Evolutionary conservation across 805 yeast species (phyloP), one percentile per base, ranked within the genome.

Genomic region (Yarrowia sp.): DNA sequence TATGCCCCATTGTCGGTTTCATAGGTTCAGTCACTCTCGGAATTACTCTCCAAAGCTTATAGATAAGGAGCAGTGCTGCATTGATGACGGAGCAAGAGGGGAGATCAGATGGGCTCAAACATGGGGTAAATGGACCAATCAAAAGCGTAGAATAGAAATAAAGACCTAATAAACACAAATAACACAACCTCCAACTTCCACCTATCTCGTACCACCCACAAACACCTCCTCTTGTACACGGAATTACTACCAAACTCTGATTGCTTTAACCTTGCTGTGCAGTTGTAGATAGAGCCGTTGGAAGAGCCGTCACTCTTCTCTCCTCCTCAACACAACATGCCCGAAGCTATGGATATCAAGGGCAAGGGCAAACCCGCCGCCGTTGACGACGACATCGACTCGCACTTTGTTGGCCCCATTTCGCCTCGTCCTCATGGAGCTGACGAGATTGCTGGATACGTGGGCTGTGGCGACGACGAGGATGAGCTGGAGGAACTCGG

Each of bases 381-480:
- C 10, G n/a, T 48, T 43, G 58, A 61, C 8, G 45, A 58, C 38
- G 65, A 35, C 31, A 32, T 38, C 8, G 66, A 61, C 18, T 50
- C 60, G 17, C 48, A 57, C 50, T 57, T 60, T 61, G 53, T 45
- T 10, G 61, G 53, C 15, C 47, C 60, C 6, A 35, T 39, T 35
- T 38, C 45, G 10, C 42, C 51, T 11, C 32, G 50, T 13, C 55
- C 60, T 2, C 44, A 45, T 13, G 61, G 35, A 10, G 50, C 42
- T 18, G 60, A 60, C 50, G 61, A 45, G n/a, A 45, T 47, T 36
- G 45, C 65, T 13, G 47, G 57, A 31, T 48, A 48, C 39, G 65
- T 48, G 15, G 57, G 65, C 7, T 61, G 66, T 13, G 65, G 22
- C 9, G 67, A 65, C 18, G 67, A 66, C 43, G 67, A 66, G 13